Evolutionary conservation across 2,329 filamentous ascomycete genomes (phyloP), one percentile per base, ranked within the genome.

Genomic region (Colletotrichum sp.): DNA sequence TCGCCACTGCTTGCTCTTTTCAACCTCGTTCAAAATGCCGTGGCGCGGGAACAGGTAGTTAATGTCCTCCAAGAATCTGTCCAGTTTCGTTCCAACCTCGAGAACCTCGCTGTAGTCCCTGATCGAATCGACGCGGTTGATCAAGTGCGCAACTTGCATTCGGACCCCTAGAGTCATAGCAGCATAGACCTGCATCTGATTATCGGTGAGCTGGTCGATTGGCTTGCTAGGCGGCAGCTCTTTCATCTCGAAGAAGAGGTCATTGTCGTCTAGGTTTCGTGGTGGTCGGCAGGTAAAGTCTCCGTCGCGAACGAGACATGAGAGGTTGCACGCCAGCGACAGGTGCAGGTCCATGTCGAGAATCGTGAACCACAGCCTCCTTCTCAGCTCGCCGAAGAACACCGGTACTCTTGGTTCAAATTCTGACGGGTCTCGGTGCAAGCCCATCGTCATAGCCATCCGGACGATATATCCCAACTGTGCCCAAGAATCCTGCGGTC

Each of bases 371-470:
- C 89, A 91, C 29, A 91, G 78, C 72, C 87, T 84, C n/a, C 89
- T 84, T 38, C 89, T 82, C 74, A 87, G 84, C 79, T 91, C 89
- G n/a, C 85, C 86, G 58, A 86, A 83, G 76, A 89, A 90, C 0
- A 87, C 83, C 7, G 84, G 82, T 66, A 90, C 86, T 34, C 86
- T 84, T 5, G 83, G 82, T 31, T 85, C 83, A 69, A 88, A 90
- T 76, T 91, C 89, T 16, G 86, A 86, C 4, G 89, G 88, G 67
- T 91, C 89, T 6, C 89, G 85, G 76, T 91, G 89, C 61, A 91
- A 81, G 5, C 89, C 89, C 88, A 91, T 90, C 4, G 86, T 88
- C 88, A 90, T 90, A 34, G 88, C 89, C 83, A 89, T 88, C 18
- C 89, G 86, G 7, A 90, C 85, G 55, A 90, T 86, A 66, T 86